A percentile compares a stretch with the other conserved stretches of the same genome.
Evolutionary conservation across 306 rosid genomes (phyloP).

Genomic region (Dalbergia oliveri): DNA sequence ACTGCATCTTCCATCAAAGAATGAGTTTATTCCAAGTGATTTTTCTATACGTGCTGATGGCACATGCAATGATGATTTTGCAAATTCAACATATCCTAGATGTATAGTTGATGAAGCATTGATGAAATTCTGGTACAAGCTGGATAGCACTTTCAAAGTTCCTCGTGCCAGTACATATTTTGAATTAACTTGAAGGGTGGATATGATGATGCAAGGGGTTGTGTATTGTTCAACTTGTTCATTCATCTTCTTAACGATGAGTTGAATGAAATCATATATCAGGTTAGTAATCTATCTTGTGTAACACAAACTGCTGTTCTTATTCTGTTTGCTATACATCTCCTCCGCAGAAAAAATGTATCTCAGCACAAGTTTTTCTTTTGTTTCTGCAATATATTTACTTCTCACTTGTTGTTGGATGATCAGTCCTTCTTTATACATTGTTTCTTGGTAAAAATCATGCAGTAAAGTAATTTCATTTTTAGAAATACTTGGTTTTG

Average conservation of each 20-base stretch:
- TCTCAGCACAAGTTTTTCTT: neutral
- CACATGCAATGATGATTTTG: constrained; percentile 46
- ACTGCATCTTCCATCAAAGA: constrained; percentile 87
- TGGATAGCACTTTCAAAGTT: constrained; percentile 76
- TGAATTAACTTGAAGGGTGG: constrained; percentile 90
- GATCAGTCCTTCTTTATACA: neutral
- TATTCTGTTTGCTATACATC: neutral
- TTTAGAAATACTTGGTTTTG: neutral
- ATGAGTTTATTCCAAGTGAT: constrained; percentile 92
- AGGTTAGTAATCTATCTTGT: constrained; percentile 69
- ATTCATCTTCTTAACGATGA: constrained; percentile 85
- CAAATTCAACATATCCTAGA: constrained; percentile 62
- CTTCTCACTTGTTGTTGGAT: constrained; percentile 5
- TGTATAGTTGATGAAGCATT: constrained; percentile 87
- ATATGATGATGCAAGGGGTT: constrained; percentile 63
- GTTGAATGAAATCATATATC: constrained; percentile 87
- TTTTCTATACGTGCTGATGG: constrained; percentile 73
- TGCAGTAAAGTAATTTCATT: neutral
- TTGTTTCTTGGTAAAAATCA: neutral
- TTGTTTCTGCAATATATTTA: neutral
- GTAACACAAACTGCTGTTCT: neutral
- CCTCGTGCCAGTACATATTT: constrained; percentile 95
- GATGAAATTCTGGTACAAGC: constrained; percentile 94
- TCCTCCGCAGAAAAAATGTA: neutral
- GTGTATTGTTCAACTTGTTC: constrained; percentile 79